Evolutionary conservation across 1,284 basidiomycete genomes (phyloP).

Genomic region (Ceratobasidium theobromae): DNA sequence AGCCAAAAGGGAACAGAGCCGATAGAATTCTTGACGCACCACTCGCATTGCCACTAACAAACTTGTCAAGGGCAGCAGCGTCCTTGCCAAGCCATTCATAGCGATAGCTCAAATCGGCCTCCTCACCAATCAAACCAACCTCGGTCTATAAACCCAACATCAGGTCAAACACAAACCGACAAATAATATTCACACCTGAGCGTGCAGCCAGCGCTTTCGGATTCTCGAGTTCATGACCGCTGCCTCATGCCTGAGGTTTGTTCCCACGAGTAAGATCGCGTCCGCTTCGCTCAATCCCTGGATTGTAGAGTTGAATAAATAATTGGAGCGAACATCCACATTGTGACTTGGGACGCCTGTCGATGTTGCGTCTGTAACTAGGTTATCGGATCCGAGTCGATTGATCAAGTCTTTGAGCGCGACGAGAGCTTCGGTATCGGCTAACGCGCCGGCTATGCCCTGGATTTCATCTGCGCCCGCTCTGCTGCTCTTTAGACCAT

Average conservation of each 20-base stretch:
- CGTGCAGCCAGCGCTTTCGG: slow-evolving; percentile 90
- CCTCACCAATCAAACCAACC: slow-evolving; percentile 88
- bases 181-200: slow-evolving; percentile 43
- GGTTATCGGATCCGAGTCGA: slow-evolving; percentile 94
- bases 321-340: slow-evolving; percentile 93
- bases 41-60: slow-evolving; percentile 68
- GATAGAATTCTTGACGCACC: slow-evolving; percentile 32
- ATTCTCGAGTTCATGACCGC: slow-evolving; percentile 97
- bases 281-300: slow-evolving; percentile 91
- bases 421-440: slow-evolving; percentile 92
- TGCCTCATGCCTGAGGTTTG: slow-evolving; percentile 97
- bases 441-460: slow-evolving; percentile 88
- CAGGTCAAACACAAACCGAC: background rate
- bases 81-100: slow-evolving; percentile 89
- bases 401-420: slow-evolving; percentile 94
- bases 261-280: slow-evolving; percentile 90
- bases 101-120: slow-evolving; percentile 89
- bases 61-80: slow-evolving; percentile 75
- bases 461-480: slow-evolving; percentile 96
- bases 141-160: slow-evolving; percentile 53
- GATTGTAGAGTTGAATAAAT: slow-evolving; percentile 96
- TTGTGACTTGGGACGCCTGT: slow-evolving; percentile 42
- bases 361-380: slow-evolving; percentile 67
- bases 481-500: slow-evolving; percentile 77
- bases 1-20: background rate